Percentiles rank a stretch among this genome's conserved stretches.
Evolutionary conservation across 345 rosid genomes (phyloP).

Genomic region (Kernera saxatilis): DNA sequence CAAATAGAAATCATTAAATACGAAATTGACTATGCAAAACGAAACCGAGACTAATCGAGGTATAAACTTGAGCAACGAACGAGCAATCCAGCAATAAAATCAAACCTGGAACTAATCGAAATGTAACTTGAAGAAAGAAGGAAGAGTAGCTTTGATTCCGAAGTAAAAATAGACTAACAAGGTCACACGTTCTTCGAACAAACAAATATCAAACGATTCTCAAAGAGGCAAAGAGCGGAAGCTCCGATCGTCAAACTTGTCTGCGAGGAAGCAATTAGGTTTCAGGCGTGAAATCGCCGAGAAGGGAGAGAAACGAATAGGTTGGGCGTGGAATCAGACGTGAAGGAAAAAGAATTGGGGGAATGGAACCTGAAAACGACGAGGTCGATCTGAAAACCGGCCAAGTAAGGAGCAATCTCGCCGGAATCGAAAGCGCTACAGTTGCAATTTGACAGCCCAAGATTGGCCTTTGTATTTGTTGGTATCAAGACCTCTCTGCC

Average conservation of each 20-base stretch:
- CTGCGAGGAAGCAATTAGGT: slow-evolving; percentile 19
- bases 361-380: neutral
- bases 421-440: slow-evolving; percentile 11
- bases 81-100: neutral
- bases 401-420: neutral
- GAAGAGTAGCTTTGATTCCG: neutral
- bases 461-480: neutral
- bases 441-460: slow-evolving; percentile 2
- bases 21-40: neutral
- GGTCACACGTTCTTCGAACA: slow-evolving; percentile 1
- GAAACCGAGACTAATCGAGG: neutral
- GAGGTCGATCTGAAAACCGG: neutral
- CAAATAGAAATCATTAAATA: neutral
- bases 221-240: neutral
- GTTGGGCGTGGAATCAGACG: neutral
- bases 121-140: neutral
- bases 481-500: neutral
- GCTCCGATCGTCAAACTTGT: neutral
- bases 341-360: neutral
- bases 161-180: neutral
- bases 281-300: slow-evolving; percentile 4
- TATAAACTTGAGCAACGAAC: neutral
- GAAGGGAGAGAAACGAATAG: slow-evolving; percentile 1
- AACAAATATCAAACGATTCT: neutral
- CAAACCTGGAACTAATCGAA: neutral